phyloP scores from a whole-genome alignment of 257 asterid species.

The Nicotiana benthamiana region DNA sequence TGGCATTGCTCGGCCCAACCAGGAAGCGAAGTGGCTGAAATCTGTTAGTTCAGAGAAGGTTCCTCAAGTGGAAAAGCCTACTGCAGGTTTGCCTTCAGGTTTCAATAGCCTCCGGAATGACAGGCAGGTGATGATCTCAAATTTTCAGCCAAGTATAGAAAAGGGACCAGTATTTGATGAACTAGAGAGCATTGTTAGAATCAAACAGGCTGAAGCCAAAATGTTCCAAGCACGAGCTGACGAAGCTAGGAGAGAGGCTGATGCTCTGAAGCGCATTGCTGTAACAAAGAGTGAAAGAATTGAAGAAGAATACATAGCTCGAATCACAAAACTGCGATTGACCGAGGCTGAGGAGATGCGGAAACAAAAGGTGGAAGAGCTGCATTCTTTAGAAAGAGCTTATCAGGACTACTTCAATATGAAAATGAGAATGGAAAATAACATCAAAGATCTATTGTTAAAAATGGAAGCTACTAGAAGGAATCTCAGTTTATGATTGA shows the following conservation, averaged over 20 bases:
- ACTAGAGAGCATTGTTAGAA: conserved; percentile 81
- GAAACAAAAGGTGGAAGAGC: conserved; percentile 78
- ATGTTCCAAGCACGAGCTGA: conserved; percentile 92
- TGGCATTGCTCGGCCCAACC: conserved; percentile 50
- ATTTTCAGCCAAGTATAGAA: conserved; percentile 25
- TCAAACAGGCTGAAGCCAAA: conserved; percentile 84
- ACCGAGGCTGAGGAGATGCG: conserved; percentile 88
- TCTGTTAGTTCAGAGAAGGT: conserved; percentile 38
- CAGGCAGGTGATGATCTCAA: conserved; percentile 27
- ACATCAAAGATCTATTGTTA: conserved; percentile 75
- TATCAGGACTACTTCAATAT: conserved; percentile 70
- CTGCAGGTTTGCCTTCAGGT: conserved; percentile 28
- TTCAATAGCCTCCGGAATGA: conserved; percentile 36
- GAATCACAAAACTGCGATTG: conserved; percentile 61
- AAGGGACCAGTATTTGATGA: conserved; percentile 72
- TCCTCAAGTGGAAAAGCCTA: conserved; percentile 43
- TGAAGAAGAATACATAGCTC: conserved; percentile 65
- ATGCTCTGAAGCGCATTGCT: conserved; percentile 67
- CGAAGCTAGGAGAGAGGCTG: conserved; percentile 85
- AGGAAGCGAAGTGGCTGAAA: conserved; percentile 56
- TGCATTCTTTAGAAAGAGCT: conserved; percentile 56
- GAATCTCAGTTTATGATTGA: conserved; percentile 45
- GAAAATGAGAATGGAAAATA: conserved; percentile 91
- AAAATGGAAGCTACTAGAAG: conserved; percentile 89
- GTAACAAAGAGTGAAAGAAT: conserved; percentile 52